Percentiles rank a stretch among this genome's conserved stretches.
Evolutionary conservation across 495 filamentous ascomycete genomes (phyloP).

Genomic region (Pyronema omphalodes): DNA sequence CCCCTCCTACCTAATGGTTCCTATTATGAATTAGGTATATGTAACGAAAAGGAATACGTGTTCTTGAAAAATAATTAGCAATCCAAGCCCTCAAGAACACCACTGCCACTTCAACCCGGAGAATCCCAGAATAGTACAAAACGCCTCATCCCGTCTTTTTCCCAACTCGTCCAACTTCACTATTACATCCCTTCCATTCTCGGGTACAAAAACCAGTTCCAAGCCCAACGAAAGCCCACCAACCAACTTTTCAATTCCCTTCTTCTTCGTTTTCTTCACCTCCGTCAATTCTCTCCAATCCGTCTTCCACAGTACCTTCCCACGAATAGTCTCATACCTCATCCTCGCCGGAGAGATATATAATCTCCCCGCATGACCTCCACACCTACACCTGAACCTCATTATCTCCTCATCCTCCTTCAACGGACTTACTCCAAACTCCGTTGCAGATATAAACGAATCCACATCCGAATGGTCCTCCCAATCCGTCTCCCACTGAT

Average conservation of each 20-base stretch:
- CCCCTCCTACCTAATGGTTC: too few species aligned
- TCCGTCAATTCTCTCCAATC: constrained; percentile 9
- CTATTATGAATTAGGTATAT: too few species aligned
- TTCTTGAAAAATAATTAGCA: background rate
- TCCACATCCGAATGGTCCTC: constrained; percentile 1
- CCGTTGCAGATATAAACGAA: background rate
- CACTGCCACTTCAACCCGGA: constrained; percentile 13
- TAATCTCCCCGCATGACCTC: background rate
- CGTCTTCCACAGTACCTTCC: constrained; percentile 2
- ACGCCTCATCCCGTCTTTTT: constrained; percentile 9
- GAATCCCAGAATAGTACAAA: constrained; percentile 10
- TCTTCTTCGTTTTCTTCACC: constrained; percentile 5
- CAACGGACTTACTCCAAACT: background rate
- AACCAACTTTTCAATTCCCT: background rate
- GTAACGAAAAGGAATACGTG: too few species aligned
- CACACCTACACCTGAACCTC: background rate
- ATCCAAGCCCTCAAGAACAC: background rate
- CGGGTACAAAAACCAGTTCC: background rate
- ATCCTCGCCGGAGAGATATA: constrained; percentile 2
- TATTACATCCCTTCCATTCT: background rate
- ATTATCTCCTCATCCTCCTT: background rate
- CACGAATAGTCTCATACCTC: background rate
- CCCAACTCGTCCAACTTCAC: background rate
- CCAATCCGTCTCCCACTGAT: background rate
- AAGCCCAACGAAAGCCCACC: background rate